These are phyloP conservation scores for Leccinum griseonigrum DNA, from an alignment of 1,284 basidiomycete genomes.

Conservation along the genomic window DNA sequence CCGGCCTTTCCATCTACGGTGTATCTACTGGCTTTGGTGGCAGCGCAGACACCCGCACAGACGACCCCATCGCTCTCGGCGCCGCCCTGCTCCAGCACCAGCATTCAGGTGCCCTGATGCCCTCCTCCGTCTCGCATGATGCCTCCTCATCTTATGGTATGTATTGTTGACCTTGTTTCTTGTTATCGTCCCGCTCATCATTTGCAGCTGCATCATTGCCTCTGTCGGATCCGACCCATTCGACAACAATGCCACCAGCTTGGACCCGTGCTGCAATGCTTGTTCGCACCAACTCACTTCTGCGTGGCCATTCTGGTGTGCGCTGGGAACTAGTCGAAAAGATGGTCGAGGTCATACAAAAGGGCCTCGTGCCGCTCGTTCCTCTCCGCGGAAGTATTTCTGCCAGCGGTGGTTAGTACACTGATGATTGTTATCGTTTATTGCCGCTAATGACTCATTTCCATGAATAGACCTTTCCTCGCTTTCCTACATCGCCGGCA, in stretches of 20 bases:
- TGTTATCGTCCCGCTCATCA: conserved; percentile 3
- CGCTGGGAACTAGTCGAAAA: conserved; percentile 79
- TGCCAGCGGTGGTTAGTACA: conserved; percentile 66
- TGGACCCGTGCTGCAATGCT: conserved; percentile 91
- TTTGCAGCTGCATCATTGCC: conserved; percentile 47
- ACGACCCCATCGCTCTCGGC: conserved; percentile 65
- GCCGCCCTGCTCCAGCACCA: conserved; percentile 80
- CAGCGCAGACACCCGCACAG: conserved; percentile 71
- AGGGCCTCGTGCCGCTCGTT: conserved; percentile 78
- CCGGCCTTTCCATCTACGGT: conserved; percentile 73
- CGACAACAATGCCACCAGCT: conserved; percentile 79
- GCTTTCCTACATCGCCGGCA: conserved; percentile 83
- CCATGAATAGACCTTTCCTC: conserved; percentile 62
- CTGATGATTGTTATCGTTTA: not conserved
- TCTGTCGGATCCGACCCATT: conserved; percentile 63
- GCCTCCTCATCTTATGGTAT: conserved; percentile 37
- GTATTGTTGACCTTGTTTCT: not conserved
- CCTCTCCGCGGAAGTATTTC: conserved; percentile 85
- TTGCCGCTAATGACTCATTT: not conserved
- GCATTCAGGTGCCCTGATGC: conserved; percentile 56
- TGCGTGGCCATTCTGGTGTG: conserved; percentile 87
- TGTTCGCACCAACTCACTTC: conserved; percentile 83
- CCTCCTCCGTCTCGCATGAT: conserved; percentile 21
- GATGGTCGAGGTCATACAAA: conserved; percentile 71
- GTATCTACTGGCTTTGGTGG: conserved; percentile 84